Evolutionary conservation across 2,329 filamentous ascomycete species (phyloP), one percentile per base, ranked within the genome.

Genomic region (Fusarium brevicatenulatum): DNA sequence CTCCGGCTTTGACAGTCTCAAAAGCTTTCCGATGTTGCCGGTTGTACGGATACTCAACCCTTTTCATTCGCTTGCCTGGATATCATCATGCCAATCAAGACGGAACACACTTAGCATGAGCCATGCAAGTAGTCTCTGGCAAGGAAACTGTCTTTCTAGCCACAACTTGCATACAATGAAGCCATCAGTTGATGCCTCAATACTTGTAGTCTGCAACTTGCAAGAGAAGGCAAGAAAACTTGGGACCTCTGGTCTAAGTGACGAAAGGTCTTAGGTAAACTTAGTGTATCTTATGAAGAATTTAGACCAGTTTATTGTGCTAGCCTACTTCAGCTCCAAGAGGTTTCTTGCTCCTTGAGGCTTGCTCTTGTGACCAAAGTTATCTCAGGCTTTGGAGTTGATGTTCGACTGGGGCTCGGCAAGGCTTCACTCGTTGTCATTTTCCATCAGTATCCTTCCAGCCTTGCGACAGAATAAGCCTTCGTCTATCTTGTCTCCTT

Each of bases 51-150:
- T 36, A 39, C 55, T 59, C 34, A 43, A 47, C 23, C 40, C 21
- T 19, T 62, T 52, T 32, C 39, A 46, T 66, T 71, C 52, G n/a
- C 52, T 56, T 60, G 56, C 57, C 55, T 62, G 71, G 58, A 46
- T 49, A 32, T n/a, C 23, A 36, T 36, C 49, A 58, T 62, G 54
- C 76, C 70, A 74, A 75, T 68, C 75, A 74, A 44, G 50, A 52
- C 62, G 21, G 21, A 53, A 66, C 59, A 72, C 66, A 39, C 60
- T 69, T 42, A 21, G 39, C 47, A 40, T 19, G 25, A 63, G 32
- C n/a, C 50, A 65, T 61, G 42, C 21, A 46, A 37, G 21, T 16
- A 34, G 30, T 37, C 21, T 54, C 23, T 63, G 44, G n/a, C 42
- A 16, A 21, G 7, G 15, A 21, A 40, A 23, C 16, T 16, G n/a